phyloP scores from a whole-genome alignment of 345 rosid species.

The Citrus unshiu region DNA sequence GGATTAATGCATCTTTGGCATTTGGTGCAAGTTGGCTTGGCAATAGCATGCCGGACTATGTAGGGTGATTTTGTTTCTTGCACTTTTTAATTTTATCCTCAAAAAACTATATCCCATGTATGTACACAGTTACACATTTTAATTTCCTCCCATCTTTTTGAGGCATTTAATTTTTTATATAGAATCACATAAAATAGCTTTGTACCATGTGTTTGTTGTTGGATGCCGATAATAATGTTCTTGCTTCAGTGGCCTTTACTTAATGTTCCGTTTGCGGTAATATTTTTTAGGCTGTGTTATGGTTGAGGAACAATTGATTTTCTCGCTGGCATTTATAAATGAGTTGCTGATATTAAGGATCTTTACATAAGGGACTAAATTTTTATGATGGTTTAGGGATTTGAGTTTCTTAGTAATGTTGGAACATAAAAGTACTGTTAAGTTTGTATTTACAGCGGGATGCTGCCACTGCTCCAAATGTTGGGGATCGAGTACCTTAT shows the following conservation, averaged over 20 bases:
- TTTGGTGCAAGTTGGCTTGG: not conserved
- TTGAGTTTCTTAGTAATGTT: not conserved
- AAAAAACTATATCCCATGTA: not conserved
- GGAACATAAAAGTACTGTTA: conserved; percentile 10
- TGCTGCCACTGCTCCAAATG: conserved; percentile 97
- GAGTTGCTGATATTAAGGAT: not conserved
- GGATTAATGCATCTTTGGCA: no score
- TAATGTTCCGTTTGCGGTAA: not conserved
- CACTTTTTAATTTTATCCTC: not conserved
- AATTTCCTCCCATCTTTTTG: not conserved
- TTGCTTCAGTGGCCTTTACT: not conserved
- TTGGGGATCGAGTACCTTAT: conserved; percentile 97
- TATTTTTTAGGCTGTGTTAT: not conserved
- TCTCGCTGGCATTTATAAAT: not conserved
- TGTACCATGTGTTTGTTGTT: not conserved
- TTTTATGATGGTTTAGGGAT: not conserved
- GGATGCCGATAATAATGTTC: not conserved
- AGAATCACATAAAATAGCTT: not conserved
- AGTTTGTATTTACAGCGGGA: conserved; percentile 66
- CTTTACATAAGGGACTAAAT: not conserved
- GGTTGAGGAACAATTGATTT: not conserved
- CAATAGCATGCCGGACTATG: no score
- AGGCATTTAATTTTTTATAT: not conserved
- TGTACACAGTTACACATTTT: no score
- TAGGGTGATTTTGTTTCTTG: not conserved